Percentiles rank a stretch among this genome's conserved stretches.
These are phyloP conservation scores for Kwoniella botswanensis DNA, from an alignment of 768 basidiomycete species.

Conservation along the genomic window DNA sequence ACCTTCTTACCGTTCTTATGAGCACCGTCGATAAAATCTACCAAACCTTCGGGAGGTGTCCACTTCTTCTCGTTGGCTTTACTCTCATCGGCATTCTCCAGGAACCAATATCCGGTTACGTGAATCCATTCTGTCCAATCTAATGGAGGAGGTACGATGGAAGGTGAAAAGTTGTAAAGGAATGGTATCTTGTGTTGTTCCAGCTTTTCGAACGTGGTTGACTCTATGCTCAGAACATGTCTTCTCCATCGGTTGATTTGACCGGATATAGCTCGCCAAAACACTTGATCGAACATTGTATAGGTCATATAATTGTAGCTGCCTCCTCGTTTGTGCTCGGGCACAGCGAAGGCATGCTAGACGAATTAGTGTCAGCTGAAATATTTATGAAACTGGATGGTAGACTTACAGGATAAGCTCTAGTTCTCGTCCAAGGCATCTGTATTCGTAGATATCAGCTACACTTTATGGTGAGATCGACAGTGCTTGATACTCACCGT, in stretches of 20 bases:
- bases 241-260: constrained; percentile 95
- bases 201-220: constrained; percentile 91
- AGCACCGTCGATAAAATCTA: constrained; percentile 81
- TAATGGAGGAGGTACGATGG: constrained; percentile 85
- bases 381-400: neutral
- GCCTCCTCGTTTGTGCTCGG: constrained; percentile 97
- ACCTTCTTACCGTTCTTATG: constrained; percentile 79
- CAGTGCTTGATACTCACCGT: constrained; percentile 59
- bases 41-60: constrained; percentile 78
- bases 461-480: neutral
- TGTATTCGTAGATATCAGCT: constrained; percentile 10
- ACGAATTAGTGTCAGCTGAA: neutral
- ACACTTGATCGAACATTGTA: constrained; percentile 81
- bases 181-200: constrained; percentile 98
- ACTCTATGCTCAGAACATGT: constrained; percentile 72
- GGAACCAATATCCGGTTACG: constrained; percentile 85
- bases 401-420: constrained; percentile 74
- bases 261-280: constrained; percentile 92
- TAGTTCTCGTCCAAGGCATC: constrained; percentile 96
- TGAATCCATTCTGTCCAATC: constrained; percentile 99
- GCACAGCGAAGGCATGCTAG: constrained; percentile 91
- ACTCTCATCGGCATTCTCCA: constrained; percentile 88
- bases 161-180: constrained; percentile 94
- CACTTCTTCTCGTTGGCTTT: constrained; percentile 69
- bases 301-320: constrained; percentile 99